Percentiles rank a stretch among this genome's conserved stretches.
Conservation (phyloP, 768 basidiomycete species). For the Obba rivulosa region DNA sequence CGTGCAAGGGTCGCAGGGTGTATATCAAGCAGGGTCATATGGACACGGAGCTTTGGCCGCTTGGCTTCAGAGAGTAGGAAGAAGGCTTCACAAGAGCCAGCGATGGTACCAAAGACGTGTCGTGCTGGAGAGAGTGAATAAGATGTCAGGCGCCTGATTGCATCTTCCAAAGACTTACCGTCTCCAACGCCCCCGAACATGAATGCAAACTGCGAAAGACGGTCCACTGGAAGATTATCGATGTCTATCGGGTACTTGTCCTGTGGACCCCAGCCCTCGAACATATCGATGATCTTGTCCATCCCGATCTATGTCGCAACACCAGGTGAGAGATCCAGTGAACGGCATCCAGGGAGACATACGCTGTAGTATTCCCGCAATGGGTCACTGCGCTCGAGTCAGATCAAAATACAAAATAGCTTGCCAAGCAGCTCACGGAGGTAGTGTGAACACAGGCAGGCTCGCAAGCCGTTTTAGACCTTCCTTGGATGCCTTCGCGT, state of each 20-base stretch:
- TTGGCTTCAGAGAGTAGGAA: too few relatives aligned
- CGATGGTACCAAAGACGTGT: slow-evolving; percentile 11
- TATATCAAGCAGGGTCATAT: slow-evolving; percentile 16
- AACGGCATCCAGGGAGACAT: not conserved
- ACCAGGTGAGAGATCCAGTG: not conserved
- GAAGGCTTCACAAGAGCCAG: slow-evolving; percentile 3
- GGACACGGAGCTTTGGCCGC: not conserved
- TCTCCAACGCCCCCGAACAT: slow-evolving; percentile 17
- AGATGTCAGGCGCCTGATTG: too few relatives aligned
- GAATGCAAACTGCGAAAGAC: slow-evolving; percentile 7
- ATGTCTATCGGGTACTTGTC: slow-evolving; percentile 1
- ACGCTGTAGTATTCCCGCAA: slow-evolving; percentile 6
- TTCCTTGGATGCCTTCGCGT: not conserved
- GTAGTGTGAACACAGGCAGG: slow-evolving; percentile 5
- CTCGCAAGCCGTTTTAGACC: not conserved
- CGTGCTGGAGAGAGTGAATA: not conserved
- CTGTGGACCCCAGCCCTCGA: not conserved
- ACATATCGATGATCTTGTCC: slow-evolving; percentile 6
- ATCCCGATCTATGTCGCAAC: slow-evolving; percentile 2
- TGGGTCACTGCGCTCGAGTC: not conserved
- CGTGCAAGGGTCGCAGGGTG: slow-evolving; percentile 11
- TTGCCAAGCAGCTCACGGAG: slow-evolving; percentile 3
- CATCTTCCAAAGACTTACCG: slow-evolving; percentile 9
- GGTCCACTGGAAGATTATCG: not conserved
- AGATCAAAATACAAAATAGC: not conserved